phyloP scores from a whole-genome alignment of 768 basidiomycete species.

The Amanita fuliginea region DNA sequence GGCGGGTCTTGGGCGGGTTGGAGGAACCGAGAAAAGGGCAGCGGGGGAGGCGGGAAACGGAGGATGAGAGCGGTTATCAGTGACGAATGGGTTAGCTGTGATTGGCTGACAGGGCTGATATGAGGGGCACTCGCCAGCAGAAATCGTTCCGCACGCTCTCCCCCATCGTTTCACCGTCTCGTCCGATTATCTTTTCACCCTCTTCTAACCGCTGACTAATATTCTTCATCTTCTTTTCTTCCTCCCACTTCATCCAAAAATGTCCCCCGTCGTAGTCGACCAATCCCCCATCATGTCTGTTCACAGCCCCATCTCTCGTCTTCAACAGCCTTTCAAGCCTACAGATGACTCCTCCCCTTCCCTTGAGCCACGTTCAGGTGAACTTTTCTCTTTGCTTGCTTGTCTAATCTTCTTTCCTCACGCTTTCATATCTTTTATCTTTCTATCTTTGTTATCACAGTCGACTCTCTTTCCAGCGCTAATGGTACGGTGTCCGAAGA shows the following conservation, averaged over 20 bases:
- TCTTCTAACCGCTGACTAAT: neutral
- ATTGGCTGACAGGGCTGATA: conserved; percentile 21
- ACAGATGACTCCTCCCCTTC: conserved; percentile 13
- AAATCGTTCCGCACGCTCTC: conserved; percentile 7
- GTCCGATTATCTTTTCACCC: conserved; percentile 9
- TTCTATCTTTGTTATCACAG: neutral
- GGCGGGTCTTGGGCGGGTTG: neutral
- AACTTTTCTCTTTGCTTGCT: neutral
- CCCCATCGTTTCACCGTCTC: conserved; percentile 8
- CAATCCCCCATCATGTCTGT: conserved; percentile 35
- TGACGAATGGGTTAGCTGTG: conserved; percentile 19
- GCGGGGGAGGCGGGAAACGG: conserved; percentile 5
- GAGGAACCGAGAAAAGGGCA: neutral
- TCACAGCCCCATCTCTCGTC: conserved; percentile 31
- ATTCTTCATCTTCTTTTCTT: neutral
- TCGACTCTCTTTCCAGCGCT: neutral
- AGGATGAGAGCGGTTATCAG: conserved; percentile 8
- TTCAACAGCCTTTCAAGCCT: conserved; percentile 26
- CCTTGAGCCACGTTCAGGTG: conserved; percentile 18
- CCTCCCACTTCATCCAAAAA: conserved; percentile 13
- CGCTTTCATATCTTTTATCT: conserved; percentile 2
- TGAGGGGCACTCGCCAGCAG: conserved; percentile 5
- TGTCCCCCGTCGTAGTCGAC: conserved; percentile 52
- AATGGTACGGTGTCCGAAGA: conserved; percentile 15
- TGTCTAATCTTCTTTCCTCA: conserved; percentile 1